A percentile compares a stretch with the other conserved stretches of the same genome.
These are phyloP conservation scores for Trichoderma sp. DNA, from an alignment of 2,329 filamentous ascomycete species.

Conservation along the genomic window DNA sequence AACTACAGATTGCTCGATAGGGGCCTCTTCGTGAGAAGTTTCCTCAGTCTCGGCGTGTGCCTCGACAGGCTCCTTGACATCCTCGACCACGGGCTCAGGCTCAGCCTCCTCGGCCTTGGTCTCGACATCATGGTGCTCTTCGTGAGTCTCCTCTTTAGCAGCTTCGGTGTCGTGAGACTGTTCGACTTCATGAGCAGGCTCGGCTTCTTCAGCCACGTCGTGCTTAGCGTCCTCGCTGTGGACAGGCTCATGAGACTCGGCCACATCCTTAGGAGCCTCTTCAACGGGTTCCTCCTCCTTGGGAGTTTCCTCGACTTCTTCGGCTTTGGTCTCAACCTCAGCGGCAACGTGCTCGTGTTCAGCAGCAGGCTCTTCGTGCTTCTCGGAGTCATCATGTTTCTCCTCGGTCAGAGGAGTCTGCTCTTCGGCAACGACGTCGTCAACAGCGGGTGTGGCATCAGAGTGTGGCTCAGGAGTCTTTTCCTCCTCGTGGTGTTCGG, in stretches of 20 bases:
- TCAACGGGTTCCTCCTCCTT: not conserved
- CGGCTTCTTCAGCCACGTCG: conserved; percentile 1
- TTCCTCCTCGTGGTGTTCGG: not conserved
- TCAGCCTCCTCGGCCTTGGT: not conserved
- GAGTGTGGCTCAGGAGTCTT: not conserved
- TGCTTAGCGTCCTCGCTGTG: not conserved
- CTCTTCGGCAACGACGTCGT: not conserved
- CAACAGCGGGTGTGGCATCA: not conserved
- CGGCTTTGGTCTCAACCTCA: conserved; percentile 7
- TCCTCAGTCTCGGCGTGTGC: not conserved
- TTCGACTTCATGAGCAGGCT: not conserved
- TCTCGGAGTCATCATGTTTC: conserved; percentile 1
- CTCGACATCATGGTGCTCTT: conserved; percentile 9
- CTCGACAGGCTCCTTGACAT: not conserved
- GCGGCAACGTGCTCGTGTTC: not conserved
- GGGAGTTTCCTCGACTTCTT: conserved; percentile 5
- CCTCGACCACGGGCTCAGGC: not conserved
- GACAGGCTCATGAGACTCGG: conserved; percentile 12
- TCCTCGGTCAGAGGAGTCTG: not conserved
- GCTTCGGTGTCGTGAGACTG: not conserved
- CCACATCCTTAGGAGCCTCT: not conserved
- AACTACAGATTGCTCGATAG: not conserved
- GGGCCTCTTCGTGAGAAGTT: not conserved
- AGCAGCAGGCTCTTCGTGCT: not conserved
- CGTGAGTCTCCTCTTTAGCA: not conserved